Conservation (phyloP, 164 flowering plant genomes). For the Amborella trichopoda region DNA sequence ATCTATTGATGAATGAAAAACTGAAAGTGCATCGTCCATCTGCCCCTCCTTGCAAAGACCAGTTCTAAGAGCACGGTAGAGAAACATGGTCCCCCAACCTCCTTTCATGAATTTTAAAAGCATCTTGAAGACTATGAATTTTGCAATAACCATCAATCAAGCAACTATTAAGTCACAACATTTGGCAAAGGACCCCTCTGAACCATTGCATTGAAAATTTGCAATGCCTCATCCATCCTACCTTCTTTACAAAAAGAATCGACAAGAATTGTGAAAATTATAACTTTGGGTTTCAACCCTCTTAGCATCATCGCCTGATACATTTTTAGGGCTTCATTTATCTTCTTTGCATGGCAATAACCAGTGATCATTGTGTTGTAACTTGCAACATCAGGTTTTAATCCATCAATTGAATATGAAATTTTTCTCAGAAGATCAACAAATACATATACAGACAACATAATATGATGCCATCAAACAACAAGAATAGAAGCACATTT, state of each 20-base stretch:
- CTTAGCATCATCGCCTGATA: constrained; percentile 14
- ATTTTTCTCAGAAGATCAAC: too few relatives aligned
- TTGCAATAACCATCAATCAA: constrained; percentile 39
- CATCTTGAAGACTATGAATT: constrained; percentile 12
- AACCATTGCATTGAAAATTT: constrained; percentile 21
- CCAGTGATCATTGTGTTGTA: constrained; percentile 48
- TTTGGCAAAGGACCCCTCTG: constrained; percentile 25
- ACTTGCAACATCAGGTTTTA: constrained; percentile 33
- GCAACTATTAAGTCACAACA: constrained; percentile 36
- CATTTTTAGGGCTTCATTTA: constrained; percentile 21
- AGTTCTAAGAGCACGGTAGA: constrained; percentile 38
- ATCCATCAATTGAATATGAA: too few relatives aligned
- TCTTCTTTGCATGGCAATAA: constrained; percentile 23
- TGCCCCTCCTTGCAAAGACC: constrained; percentile 39
- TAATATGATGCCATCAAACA: too few relatives aligned
- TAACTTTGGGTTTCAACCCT: constrained; percentile 17
- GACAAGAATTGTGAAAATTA: constrained; percentile 30
- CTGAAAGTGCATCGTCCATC: constrained; percentile 27
- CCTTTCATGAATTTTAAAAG: constrained; percentile 27
- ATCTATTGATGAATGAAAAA: constrained; percentile 24
- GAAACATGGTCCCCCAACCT: constrained; percentile 26
- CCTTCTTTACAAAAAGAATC: constrained; percentile 38
- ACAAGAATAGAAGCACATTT: too few relatives aligned
- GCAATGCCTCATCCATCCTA: constrained; percentile 27
- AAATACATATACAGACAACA: too few relatives aligned